These are phyloP conservation scores for Parachaetomium inaequale DNA, from an alignment of 495 filamentous ascomycete genomes.

Conservation along the genomic window DNA sequence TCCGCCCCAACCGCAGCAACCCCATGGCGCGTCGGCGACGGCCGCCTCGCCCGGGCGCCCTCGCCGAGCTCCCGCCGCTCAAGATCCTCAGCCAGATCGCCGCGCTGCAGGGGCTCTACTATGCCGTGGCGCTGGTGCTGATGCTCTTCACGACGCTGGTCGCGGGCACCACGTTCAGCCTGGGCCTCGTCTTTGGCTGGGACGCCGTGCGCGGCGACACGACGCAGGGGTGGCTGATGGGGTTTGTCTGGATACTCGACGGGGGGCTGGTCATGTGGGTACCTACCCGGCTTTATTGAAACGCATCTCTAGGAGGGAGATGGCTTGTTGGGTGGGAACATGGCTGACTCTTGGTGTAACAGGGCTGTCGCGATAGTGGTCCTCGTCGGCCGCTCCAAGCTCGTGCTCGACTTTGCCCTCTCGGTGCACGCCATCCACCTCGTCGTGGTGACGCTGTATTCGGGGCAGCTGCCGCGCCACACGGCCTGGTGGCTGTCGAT, in stretches of 20 bases:
- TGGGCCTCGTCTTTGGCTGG: slow-evolving; percentile 77
- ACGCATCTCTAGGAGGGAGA: too few relatives aligned
- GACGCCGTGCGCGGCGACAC: slow-evolving; percentile 80
- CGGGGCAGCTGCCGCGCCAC: slow-evolving; percentile 65
- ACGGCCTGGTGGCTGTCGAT: slow-evolving; percentile 88
- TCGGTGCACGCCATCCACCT: slow-evolving; percentile 86
- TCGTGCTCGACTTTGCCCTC: slow-evolving; percentile 88
- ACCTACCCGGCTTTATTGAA: too few relatives aligned
- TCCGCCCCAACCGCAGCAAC: neutral
- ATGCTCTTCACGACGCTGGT: slow-evolving; percentile 88
- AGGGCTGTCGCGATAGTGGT: slow-evolving; percentile 75
- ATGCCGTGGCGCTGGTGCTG: slow-evolving; percentile 66
- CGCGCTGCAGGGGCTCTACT: slow-evolving; percentile 80
- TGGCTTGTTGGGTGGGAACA: neutral
- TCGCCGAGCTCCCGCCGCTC: slow-evolving; percentile 76
- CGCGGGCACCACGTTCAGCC: slow-evolving; percentile 65
- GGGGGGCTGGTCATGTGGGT: slow-evolving; percentile 69
- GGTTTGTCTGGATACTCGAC: slow-evolving; percentile 80
- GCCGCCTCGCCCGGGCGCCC: slow-evolving; percentile 72
- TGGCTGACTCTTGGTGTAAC: slow-evolving; percentile 8
- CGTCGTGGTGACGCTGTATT: slow-evolving; percentile 71
- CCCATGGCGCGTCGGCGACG: slow-evolving; percentile 71
- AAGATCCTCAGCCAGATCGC: slow-evolving; percentile 85
- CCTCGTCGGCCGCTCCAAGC: slow-evolving; percentile 80
- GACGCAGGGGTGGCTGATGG: slow-evolving; percentile 86